Conservation (phyloP, 2,329 filamentous ascomycete genomes). For the Hypoxylon sp. region DNA sequence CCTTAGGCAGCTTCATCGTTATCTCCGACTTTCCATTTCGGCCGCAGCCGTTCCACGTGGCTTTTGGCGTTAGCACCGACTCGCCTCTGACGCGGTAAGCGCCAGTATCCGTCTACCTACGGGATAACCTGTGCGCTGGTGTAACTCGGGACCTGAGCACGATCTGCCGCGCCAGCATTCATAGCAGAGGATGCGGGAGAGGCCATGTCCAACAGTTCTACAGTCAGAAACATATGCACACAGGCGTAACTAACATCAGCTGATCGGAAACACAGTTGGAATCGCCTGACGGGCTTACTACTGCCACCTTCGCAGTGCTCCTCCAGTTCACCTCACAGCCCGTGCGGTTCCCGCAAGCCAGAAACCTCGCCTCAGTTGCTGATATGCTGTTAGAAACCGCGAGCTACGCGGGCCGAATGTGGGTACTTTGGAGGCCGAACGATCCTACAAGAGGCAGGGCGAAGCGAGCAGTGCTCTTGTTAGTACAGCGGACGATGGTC, state of each 20-base stretch:
- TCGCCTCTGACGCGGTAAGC: constrained; percentile 19
- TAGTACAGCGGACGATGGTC: constrained; percentile 12
- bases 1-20: background rate
- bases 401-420: constrained; percentile 4
- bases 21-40: constrained; percentile 17
- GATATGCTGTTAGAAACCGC: background rate
- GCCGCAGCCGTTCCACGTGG: constrained; percentile 32
- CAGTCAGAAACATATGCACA: background rate
- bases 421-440: constrained; percentile 25
- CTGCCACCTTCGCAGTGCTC: background rate
- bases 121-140: background rate
- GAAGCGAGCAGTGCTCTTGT: too few relatives aligned
- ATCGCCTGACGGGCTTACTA: background rate
- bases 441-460: constrained; percentile 33
- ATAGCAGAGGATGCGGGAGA: background rate
- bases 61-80: constrained; percentile 6
- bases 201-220: background rate
- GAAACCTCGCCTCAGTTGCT: background rate
- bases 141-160: too few relatives aligned
- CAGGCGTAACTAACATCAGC: background rate
- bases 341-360: background rate
- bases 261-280: background rate
- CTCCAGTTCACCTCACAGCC: background rate
- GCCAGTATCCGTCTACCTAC: constrained; percentile 9
- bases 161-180: background rate